Evolutionary conservation across 345 rosid species (phyloP), one percentile per base, ranked within the genome.

Genomic region (Linum tenue): DNA sequence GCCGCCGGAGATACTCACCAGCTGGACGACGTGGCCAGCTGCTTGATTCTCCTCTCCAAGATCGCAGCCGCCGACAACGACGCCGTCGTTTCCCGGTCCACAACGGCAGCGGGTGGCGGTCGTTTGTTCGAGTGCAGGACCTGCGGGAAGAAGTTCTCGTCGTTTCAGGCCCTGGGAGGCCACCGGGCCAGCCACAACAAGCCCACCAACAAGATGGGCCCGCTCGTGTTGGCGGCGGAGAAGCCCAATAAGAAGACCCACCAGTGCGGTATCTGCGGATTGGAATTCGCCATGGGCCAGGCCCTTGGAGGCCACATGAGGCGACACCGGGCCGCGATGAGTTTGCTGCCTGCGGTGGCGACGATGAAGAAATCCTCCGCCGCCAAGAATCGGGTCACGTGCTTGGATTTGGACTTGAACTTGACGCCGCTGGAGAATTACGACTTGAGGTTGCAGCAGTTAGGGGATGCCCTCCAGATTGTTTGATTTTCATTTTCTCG

Each of bases 111-210:
- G n/a, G 7, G 62, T 0, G 22, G 37, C 35, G 62, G 63, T 38
- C 86, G 89, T 12, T 74, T 76, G 38, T 92, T 92, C 43, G 35
- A 80, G 0, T 92, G 98, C 87, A 92, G 87, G 74, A 89, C 97
- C n/a, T 92, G 98, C 75, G 72, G 83, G 83, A 83, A 67, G 63
- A 77, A 75, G 65, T 92, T 92, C 68, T 59, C 82, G 12, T 84
- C 98, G 36, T 92, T 92, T 43, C 98, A 92, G 76, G 98, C 98
- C 1, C 71, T 92, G 12, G 98, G 98, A 0, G 98, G 97, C 1
- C 97, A 92, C 78, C 82, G 95, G 16, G 95, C 98, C 0, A 92
- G 98, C 64, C 98, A 92, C 84, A 83, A 82, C 75, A 83, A 83
- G 75, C 77, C 83, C 31, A 22, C 83, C 31, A 22, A 22, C 0